Percentiles rank a stretch among this genome's conserved stretches.
Evolutionary conservation across 495 filamentous ascomycete genomes (phyloP).

Genomic region (Immersiella caudata): DNA sequence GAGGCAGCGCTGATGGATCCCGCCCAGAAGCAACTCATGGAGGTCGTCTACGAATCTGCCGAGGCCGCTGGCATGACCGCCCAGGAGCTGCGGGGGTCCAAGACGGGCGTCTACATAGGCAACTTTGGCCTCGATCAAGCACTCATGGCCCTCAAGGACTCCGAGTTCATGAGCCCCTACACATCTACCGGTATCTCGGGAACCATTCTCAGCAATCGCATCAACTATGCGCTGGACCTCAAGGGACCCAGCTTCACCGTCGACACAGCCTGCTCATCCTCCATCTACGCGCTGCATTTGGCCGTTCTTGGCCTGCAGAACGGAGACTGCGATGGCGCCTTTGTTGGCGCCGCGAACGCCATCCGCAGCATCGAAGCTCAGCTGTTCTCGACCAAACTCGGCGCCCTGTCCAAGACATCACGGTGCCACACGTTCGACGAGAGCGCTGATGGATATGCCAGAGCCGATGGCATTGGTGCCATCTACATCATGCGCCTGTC

Average conservation of each 20-base stretch:
- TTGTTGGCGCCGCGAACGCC: constrained; percentile 54
- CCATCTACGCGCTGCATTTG: constrained; percentile 53
- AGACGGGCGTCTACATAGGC: neutral
- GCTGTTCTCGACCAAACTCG: constrained; percentile 25
- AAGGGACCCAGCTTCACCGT: constrained; percentile 44
- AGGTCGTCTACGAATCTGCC: constrained; percentile 18
- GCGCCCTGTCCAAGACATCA: neutral
- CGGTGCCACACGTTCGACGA: constrained; percentile 37
- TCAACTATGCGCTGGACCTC: constrained; percentile 51
- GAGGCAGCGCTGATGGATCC: constrained; percentile 33
- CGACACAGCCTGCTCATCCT: constrained; percentile 59
- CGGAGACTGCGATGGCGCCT: constrained; percentile 38
- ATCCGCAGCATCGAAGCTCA: constrained; percentile 49
- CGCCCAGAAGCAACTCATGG: constrained; percentile 44
- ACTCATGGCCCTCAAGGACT: neutral
- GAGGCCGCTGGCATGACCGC: neutral
- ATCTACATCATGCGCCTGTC: constrained; percentile 48
- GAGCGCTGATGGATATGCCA: constrained; percentile 51
- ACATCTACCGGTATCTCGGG: neutral
- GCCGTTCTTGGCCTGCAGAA: constrained; percentile 52
- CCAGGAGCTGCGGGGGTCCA: neutral
- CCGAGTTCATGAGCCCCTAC: neutral
- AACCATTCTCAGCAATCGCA: neutral
- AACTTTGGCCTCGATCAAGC: neutral
- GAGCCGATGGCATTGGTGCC: constrained; percentile 58